phyloP scores from a whole-genome alignment of 1,284 basidiomycete species.

The Boletellus deceptivus region DNA sequence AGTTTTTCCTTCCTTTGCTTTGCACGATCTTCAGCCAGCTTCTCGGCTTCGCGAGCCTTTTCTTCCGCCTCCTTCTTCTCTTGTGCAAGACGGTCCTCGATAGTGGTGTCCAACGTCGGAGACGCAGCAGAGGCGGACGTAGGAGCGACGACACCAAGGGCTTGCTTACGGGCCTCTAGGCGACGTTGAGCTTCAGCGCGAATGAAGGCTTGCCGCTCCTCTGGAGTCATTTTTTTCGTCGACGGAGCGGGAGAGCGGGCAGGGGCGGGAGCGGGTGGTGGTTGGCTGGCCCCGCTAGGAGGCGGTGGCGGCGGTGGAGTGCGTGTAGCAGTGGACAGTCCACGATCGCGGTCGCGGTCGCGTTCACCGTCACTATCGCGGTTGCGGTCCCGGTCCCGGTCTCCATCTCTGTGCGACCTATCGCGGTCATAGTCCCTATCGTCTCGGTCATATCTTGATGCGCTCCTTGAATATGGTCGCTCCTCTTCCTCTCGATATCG shows the following conservation, averaged over 20 bases:
- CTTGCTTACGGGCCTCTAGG: slow-evolving; percentile 85
- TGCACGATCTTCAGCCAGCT: slow-evolving; percentile 76
- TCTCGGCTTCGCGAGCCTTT: slow-evolving; percentile 70
- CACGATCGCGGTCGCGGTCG: slow-evolving; percentile 37
- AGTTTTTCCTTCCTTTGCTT: slow-evolving; percentile 65
- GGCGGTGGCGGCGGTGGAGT: slow-evolving; percentile 50
- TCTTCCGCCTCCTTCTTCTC: slow-evolving; percentile 88
- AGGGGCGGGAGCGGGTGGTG: slow-evolving; percentile 50
- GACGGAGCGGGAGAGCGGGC: slow-evolving; percentile 50
- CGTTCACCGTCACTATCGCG: slow-evolving; percentile 4
- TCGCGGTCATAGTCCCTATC: slow-evolving; percentile 38
- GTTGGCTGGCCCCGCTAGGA: slow-evolving; percentile 36
- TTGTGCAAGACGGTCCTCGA: slow-evolving; percentile 78
- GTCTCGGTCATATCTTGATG: slow-evolving; percentile 35
- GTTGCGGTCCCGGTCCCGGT: slow-evolving; percentile 36
- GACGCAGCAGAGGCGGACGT: slow-evolving; percentile 41
- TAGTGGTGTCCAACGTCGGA: slow-evolving; percentile 65
- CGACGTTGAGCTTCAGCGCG: slow-evolving; percentile 82
- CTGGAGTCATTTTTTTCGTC: slow-evolving; percentile 78
- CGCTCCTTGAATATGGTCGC: slow-evolving; percentile 38
- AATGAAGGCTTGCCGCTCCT: slow-evolving; percentile 81
- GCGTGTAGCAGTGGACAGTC: slow-evolving; percentile 36
- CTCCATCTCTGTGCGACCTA: slow-evolving; percentile 23
- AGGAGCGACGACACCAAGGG: slow-evolving; percentile 71
- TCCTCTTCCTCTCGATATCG: slow-evolving; percentile 42